Percentiles rank a stretch among this genome's conserved stretches.
Evolutionary conservation across 176 grass and related monocot genomes (phyloP).

Genomic region (Melocanna baccifera): DNA sequence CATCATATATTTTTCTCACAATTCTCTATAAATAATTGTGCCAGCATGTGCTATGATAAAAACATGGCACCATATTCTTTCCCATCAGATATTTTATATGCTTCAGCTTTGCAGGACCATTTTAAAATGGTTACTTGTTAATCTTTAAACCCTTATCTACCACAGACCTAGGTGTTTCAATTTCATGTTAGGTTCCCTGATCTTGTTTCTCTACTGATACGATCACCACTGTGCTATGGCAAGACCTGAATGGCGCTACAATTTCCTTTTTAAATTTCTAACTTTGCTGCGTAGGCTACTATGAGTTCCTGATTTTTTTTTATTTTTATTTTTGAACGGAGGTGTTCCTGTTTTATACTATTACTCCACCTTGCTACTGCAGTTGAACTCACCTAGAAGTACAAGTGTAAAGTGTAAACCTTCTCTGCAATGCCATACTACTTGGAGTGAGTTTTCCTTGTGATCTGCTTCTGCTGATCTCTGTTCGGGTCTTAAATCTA

Average conservation of each 20-base stretch:
- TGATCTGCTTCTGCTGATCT: not conserved
- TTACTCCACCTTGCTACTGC: conserved; percentile 2
- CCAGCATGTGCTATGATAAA: not conserved
- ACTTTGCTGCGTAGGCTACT: not conserved
- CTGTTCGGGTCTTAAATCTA: not conserved
- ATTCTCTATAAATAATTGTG: not conserved
- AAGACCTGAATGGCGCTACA: not conserved
- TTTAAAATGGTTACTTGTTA: not conserved
- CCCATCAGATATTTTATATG: not conserved
- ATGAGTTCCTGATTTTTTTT: not conserved
- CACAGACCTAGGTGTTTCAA: not conserved
- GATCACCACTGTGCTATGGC: not conserved
- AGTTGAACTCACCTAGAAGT: not conserved
- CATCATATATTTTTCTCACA: not conserved
- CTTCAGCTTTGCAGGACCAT: not conserved
- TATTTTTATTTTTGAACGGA: too few species aligned
- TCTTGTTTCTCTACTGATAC: not conserved
- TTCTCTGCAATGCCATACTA: not conserved
- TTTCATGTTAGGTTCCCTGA: not conserved
- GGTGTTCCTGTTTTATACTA: not conserved
- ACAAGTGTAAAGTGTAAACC: not conserved
- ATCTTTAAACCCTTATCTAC: not conserved
- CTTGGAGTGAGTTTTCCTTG: not conserved
- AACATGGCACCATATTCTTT: not conserved
- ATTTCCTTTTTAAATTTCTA: not conserved